Evolutionary conservation across 345 rosid genomes (phyloP), one percentile per base, ranked within the genome.

Genomic region (Aegle marmelos): DNA sequence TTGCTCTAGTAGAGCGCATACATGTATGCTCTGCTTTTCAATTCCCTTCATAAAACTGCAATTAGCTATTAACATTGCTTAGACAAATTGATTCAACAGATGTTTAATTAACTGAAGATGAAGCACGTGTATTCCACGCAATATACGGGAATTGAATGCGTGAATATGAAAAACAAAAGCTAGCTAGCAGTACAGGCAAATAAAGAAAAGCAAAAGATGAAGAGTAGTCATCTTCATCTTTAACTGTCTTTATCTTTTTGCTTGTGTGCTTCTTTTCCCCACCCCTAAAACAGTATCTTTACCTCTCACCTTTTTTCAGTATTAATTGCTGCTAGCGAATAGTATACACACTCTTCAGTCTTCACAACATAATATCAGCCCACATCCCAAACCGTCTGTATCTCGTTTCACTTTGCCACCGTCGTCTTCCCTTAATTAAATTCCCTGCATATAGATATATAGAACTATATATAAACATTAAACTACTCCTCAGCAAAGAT

Each of bases 161-260:
- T 2, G 25, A 57, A 67, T 53, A 53, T 4, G 57, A 53, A 53
- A 53, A 1, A 53, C 56, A 30, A 68, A 45, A 45, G 50, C 17
- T 2, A 45, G 50, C 17, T 2, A 68, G 50, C 69, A 7, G 22
- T 19, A 19, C n/a, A 31, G 41, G 13, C 79, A 81, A 79, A 13
- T 45, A 36, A 10, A 9, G 66, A 68, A 70, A 22, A 76, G 79
- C 79, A 81, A 78, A 78, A 75, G 79, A 79, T 79, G 82, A 17
- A 61, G 79, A 76, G 31, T 4, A 48, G 81, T 63, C 68, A 74
- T 77, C 74, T 73, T 79, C 87, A 76, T 70, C 76, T 53, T 53
- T 19, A 53, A 19, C 50, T 41, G 17, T 10, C 79, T 81, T 81
- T 79, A 36, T 22, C 87, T 84, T 81, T 84, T 56, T 64, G 81